phyloP scores from a whole-genome alignment of 2,329 filamentous ascomycete genomes.

The Dichotomopilus funicola region DNA sequence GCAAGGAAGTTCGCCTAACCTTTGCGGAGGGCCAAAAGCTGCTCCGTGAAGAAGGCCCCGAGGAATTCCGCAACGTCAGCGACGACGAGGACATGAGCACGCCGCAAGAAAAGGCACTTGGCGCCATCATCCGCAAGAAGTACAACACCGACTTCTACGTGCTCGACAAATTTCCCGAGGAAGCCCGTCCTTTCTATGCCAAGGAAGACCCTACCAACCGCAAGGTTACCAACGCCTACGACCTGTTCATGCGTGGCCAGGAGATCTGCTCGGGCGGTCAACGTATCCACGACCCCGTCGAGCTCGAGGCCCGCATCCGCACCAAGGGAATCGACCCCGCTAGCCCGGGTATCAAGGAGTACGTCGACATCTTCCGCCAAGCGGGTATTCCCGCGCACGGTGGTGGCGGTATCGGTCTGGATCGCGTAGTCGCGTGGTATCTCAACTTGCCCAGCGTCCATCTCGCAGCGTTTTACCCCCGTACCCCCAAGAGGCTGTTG shows the following conservation, averaged over 20 bases:
- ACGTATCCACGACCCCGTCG: constrained; percentile 73
- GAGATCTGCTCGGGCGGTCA: constrained; percentile 90
- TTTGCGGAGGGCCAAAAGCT: constrained; percentile 75
- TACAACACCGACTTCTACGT: constrained; percentile 95
- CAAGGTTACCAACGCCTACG: constrained; percentile 60
- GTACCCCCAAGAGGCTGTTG: constrained; percentile 53
- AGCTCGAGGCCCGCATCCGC: constrained; percentile 72
- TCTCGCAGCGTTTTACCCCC: constrained; percentile 50
- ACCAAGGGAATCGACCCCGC: constrained; percentile 74
- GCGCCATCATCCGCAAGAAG: constrained; percentile 77
- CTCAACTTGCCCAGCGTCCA: constrained; percentile 54
- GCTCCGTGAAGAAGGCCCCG: constrained; percentile 65
- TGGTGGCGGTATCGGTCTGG: constrained; percentile 82
- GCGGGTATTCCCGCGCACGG: constrained; percentile 87
- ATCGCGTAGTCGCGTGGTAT: constrained; percentile 71
- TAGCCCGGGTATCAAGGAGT: constrained; percentile 74
- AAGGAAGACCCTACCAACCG: constrained; percentile 66
- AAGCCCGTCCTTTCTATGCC: constrained; percentile 86
- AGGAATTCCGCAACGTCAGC: constrained; percentile 58
- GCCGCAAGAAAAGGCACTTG: constrained; percentile 81
- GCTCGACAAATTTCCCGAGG: constrained; percentile 90
- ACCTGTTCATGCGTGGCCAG: constrained; percentile 89
- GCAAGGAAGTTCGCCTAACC: constrained; percentile 68
- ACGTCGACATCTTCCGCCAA: constrained; percentile 72
- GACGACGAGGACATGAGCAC: constrained; percentile 78